phyloP scores from a whole-genome alignment of 2,329 filamentous ascomycete species.

The Leptographium flavum region DNA sequence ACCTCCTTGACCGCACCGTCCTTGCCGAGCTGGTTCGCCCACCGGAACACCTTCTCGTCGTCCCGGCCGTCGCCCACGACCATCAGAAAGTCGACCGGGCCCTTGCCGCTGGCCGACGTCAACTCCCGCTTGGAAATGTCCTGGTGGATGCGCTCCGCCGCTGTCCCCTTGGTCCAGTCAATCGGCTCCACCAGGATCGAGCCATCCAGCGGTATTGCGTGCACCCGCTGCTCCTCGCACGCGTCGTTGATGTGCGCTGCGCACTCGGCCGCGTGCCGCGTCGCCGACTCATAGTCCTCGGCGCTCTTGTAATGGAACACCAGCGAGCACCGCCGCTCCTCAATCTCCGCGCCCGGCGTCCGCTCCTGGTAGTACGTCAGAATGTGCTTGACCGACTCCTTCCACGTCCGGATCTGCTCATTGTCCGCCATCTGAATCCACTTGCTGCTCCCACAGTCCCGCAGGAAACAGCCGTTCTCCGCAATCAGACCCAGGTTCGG shows the following conservation, averaged over 20 bases:
- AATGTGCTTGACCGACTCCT: constrained; percentile 67
- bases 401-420: constrained; percentile 61
- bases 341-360: constrained; percentile 74
- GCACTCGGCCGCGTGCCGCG: constrained; percentile 74
- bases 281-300: constrained; percentile 61
- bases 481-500: constrained; percentile 79
- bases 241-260: constrained; percentile 92
- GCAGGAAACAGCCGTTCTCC: constrained; percentile 87
- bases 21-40: constrained; percentile 67
- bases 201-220: constrained; percentile 67
- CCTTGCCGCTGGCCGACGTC: constrained; percentile 18
- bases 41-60: constrained; percentile 86
- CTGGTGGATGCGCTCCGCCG: constrained; percentile 59
- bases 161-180: constrained; percentile 78
- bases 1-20: constrained; percentile 50
- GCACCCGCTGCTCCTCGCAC: constrained; percentile 69
- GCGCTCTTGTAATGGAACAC: constrained; percentile 82
- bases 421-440: constrained; percentile 72
- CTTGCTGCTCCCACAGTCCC: constrained; percentile 48
- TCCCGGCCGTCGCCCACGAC: constrained; percentile 84
- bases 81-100: constrained; percentile 69
- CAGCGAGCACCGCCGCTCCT: constrained; percentile 82
- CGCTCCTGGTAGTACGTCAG: constrained; percentile 83
- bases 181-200: constrained; percentile 73
- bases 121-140: constrained; percentile 30